Base-by-base conservation (phyloP, 2,329 filamentous ascomycete genomes). In the Aureobasidium lini region DNA sequence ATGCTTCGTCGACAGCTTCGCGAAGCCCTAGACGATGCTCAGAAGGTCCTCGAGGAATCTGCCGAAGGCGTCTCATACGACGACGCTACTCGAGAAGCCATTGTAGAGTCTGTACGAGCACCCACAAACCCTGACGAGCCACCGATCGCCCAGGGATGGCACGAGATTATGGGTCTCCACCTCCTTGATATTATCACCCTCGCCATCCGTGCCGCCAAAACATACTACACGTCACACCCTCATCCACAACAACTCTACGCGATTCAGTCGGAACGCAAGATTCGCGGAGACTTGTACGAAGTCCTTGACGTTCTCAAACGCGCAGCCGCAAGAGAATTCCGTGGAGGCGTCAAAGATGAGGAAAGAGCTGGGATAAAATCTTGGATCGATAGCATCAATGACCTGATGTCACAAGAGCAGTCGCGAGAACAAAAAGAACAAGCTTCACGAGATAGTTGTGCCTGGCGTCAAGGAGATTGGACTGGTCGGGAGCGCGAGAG, bases 161-260 rank as follows among this genome's bases (percentile, higher is more conserved):
- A 88, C 71, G 90, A 96, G 72, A 81, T 95, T 23, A 90, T 96
- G 71, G 94, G 93, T 16, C 85, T 97, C 78, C 89, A 95, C 68
- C 84, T 99, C 39, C 82, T 97, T 59, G 93, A 97, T 71, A 86
- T 95, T 57, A 88, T 94, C 70, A 99, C 94, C 1, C 80, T 97
- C 57, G 93, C 93, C n/a, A 97, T 99, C 65, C 85, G 91, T 56
- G 91, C 93, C 1, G 94, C 94, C 54, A 96, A 95, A 75, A 87
- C 95, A 67, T 99, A 97, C 76, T 97, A 99, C 74, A 96, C 92
- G 0, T 84, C 90, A 4, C 94, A 97, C 70, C 89, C 95, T 68
- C 82, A 92, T 57, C 90, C 92, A 1, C 87, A 94, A 66, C 86
- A 89, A 39, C 79, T 97, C 16, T 90, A 94, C 68, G 78, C 87